phyloP scores from a whole-genome alignment of 768 basidiomycete species.

The Lactifluus piperatus region DNA sequence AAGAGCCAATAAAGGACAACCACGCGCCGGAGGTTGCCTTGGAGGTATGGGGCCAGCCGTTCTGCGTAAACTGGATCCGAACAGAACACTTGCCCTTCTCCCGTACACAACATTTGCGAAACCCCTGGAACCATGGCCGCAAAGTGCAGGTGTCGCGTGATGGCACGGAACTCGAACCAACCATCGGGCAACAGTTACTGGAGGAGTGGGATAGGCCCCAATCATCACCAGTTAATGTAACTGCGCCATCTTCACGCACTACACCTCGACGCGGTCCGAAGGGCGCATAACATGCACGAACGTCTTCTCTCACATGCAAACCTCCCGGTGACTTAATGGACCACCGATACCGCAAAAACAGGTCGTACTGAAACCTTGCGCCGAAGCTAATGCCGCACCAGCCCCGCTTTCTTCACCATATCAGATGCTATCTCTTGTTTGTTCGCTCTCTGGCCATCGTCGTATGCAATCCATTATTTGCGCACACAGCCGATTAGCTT shows the following conservation, averaged over 20 bases:
- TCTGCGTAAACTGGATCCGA: constrained; percentile 77
- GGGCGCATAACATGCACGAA: neutral
- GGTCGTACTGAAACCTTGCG: neutral
- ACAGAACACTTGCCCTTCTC: constrained; percentile 65
- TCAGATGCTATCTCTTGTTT: constrained; percentile 29
- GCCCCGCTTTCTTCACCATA: too few species aligned
- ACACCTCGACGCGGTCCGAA: constrained; percentile 1
- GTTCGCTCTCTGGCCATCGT: neutral
- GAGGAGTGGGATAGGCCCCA: constrained; percentile 53
- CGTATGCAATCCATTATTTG: neutral
- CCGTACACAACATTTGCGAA: constrained; percentile 71
- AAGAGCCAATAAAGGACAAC: constrained; percentile 24
- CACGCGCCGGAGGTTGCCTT: constrained; percentile 16
- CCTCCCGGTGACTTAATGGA: neutral
- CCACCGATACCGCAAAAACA: neutral
- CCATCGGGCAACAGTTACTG: constrained; percentile 55
- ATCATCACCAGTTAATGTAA: constrained; percentile 11
- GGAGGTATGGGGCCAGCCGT: constrained; percentile 62
- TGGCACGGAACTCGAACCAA: constrained; percentile 88
- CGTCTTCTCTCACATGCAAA: neutral
- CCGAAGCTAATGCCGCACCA: too few species aligned
- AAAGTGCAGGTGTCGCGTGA: constrained; percentile 80
- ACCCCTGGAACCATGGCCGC: constrained; percentile 86
- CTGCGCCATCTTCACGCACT: constrained; percentile 10
- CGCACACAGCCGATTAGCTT: neutral